Evolutionary conservation across 1,284 basidiomycete species (phyloP).

Genomic region (Mycena sp.): DNA sequence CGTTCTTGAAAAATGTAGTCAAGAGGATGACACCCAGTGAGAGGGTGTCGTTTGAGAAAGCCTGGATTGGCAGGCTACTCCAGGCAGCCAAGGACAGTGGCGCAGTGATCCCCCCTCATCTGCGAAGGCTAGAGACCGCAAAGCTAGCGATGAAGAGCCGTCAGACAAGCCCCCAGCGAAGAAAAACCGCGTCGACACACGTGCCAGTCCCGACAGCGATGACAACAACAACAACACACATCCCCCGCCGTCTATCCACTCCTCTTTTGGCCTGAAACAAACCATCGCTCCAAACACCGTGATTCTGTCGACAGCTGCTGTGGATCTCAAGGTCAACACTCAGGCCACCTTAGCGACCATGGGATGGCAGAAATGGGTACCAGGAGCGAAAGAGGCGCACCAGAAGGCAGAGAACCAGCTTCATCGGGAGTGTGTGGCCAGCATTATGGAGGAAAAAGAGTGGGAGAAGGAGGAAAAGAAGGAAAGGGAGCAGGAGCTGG

Average conservation of each 20-base stretch:
- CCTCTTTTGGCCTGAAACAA: background rate
- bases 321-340: background rate
- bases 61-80: conserved; percentile 23
- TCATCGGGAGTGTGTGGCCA: background rate
- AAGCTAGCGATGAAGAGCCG: background rate
- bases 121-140: background rate
- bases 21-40: conserved; percentile 14
- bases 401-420: background rate
- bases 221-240: background rate
- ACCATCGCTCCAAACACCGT: background rate
- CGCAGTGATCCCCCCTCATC: background rate
- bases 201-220: background rate
- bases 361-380: conserved; percentile 8
- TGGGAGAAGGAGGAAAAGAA: background rate
- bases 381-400: conserved; percentile 1
- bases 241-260: background rate
- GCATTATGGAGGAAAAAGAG: background rate
- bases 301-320: background rate
- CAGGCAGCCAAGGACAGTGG: conserved; percentile 3
- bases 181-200: background rate
- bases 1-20: conserved; percentile 22
- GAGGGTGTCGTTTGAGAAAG: conserved; percentile 3
- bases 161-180: background rate
- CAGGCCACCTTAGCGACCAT: background rate
- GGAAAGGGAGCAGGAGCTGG: background rate